These are phyloP conservation scores for Fagus sylvatica DNA, from an alignment of 306 rosid species.

Conservation along the genomic window DNA sequence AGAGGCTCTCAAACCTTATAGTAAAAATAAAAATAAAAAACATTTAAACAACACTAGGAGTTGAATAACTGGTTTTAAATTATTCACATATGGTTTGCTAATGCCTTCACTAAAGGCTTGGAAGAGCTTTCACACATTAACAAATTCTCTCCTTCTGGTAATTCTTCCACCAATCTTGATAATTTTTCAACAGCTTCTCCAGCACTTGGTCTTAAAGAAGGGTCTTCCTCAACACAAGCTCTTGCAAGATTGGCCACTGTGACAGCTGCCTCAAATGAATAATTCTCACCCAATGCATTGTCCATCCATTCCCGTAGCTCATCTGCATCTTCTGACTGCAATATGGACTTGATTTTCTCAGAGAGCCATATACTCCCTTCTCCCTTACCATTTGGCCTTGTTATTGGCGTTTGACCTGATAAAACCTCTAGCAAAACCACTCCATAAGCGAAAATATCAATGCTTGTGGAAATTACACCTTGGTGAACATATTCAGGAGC, in stretches of 20 bases:
- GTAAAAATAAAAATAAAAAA: not conserved
- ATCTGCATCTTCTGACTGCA: conserved; percentile 54
- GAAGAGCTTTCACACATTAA: conserved; percentile 63
- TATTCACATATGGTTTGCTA: conserved; percentile 40
- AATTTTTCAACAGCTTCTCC: conserved; percentile 65
- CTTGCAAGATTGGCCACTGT: conserved; percentile 59
- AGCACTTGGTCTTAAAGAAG: conserved; percentile 61
- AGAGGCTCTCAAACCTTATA: not conserved
- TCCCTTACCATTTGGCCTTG: conserved; percentile 49
- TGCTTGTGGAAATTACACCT: conserved; percentile 60
- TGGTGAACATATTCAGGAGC: conserved; percentile 77
- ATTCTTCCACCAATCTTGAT: conserved; percentile 60
- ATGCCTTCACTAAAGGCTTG: conserved; percentile 67
- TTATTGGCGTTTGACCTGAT: conserved; percentile 60
- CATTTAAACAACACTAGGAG: not conserved
- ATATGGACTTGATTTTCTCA: conserved; percentile 51
- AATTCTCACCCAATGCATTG: conserved; percentile 64
- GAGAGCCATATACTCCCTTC: conserved; percentile 52
- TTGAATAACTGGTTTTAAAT: not conserved
- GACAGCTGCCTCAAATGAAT: conserved; percentile 65
- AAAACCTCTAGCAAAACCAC: conserved; percentile 71
- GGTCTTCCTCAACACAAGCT: conserved; percentile 72
- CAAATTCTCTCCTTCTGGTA: conserved; percentile 48
- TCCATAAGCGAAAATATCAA: conserved; percentile 75
- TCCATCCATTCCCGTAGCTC: conserved; percentile 85